Evolutionary conservation across 805 yeast species (phyloP).

Genomic region (Candida rishiriensis): DNA sequence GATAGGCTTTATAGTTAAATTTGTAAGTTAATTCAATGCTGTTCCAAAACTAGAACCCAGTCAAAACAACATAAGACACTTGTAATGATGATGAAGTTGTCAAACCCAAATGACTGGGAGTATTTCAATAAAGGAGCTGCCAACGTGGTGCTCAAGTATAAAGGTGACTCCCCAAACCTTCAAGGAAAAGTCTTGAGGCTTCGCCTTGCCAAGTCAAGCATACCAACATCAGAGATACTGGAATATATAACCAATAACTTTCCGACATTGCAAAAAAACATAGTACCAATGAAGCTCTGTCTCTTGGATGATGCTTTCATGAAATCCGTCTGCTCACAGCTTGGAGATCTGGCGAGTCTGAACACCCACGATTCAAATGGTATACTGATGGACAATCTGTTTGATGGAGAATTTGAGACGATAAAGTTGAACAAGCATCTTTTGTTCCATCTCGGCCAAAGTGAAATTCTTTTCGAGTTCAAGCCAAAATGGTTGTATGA

Average conservation of each 20-base stretch:
- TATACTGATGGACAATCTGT: conserved; percentile 25
- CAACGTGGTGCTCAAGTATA: conserved; percentile 40
- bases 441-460: conserved; percentile 11
- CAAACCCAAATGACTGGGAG: conserved; percentile 29
- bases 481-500: conserved; percentile 51
- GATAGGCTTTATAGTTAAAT: too few relatives aligned
- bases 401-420: conserved; percentile 1
- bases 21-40: too few relatives aligned
- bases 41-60: too few relatives aligned
- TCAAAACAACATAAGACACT: too few relatives aligned
- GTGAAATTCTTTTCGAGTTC: conserved; percentile 33
- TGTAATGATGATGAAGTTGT: too few relatives aligned
- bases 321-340: neutral
- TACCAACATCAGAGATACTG: conserved; percentile 37
- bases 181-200: conserved; percentile 36
- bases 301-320: conserved; percentile 1
- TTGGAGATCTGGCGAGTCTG: conserved; percentile 1
- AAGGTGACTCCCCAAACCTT: conserved; percentile 31
- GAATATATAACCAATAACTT: conserved; percentile 32
- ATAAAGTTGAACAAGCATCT: conserved; percentile 25
- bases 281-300: conserved; percentile 16
- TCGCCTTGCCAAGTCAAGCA: conserved; percentile 29
- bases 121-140: conserved; percentile 46
- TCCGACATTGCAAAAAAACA: conserved; percentile 8
- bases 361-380: conserved; percentile 18